Evolutionary conservation across 1,284 basidiomycete species (phyloP).

Genomic region (Fomitopsis palustris): DNA sequence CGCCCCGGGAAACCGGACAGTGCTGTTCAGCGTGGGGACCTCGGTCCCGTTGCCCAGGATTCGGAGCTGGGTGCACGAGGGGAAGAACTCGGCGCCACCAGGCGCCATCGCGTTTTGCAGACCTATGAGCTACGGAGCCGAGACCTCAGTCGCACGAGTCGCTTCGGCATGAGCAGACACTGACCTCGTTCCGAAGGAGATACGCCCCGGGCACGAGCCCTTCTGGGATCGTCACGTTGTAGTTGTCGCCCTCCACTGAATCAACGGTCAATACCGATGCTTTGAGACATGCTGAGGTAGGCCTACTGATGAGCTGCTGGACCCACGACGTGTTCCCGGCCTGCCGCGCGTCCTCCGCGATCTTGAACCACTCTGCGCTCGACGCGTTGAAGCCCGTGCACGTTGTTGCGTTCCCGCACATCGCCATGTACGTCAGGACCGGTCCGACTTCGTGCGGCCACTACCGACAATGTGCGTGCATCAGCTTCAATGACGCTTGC

Average conservation of each 20-base stretch:
- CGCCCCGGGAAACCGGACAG: conserved; percentile 60
- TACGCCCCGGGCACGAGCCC: conserved; percentile 61
- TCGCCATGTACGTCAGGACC: conserved; percentile 66
- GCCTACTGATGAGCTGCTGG: conserved; percentile 35
- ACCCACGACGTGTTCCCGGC: conserved; percentile 34
- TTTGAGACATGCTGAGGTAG: neutral
- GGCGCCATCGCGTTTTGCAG: conserved; percentile 50
- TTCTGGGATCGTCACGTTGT: conserved; percentile 49
- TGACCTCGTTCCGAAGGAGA: conserved; percentile 59
- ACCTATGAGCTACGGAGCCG: conserved; percentile 45
- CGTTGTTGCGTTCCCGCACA: conserved; percentile 46
- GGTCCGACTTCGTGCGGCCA: conserved; percentile 48
- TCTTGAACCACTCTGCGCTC: conserved; percentile 69
- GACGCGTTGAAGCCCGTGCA: conserved; percentile 59
- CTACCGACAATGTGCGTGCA: conserved; percentile 37
- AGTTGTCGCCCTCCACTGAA: conserved; percentile 34
- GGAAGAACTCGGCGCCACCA: conserved; percentile 71
- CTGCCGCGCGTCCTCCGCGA: conserved; percentile 40
- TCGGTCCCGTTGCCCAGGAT: conserved; percentile 51
- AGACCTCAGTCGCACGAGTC: neutral
- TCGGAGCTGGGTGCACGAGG: conserved; percentile 60
- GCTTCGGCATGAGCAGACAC: neutral
- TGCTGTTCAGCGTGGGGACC: conserved; percentile 45
- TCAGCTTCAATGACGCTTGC: too few species aligned
- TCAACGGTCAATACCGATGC: too few species aligned